Percentiles rank a stretch among this genome's conserved stretches.
phyloP scores from a whole-genome alignment of 225 moss, liverwort and hornwort genomes.

The Neckera pumila region DNA sequence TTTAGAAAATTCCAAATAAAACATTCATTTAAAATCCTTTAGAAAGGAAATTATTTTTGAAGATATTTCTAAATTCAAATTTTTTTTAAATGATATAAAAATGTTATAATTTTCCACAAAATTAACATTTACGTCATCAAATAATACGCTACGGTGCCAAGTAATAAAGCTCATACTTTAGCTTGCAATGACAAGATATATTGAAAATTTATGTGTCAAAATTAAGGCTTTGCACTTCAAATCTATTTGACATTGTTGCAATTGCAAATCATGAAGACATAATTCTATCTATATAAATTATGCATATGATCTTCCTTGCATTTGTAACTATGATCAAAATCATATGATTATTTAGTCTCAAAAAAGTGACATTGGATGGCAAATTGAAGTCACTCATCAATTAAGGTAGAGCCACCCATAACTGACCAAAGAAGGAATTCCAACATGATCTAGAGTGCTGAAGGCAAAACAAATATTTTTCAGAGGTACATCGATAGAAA shows the following conservation, averaged over 20 bases:
- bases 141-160: background rate
- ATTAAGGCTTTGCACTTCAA: background rate
- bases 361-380: background rate
- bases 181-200: background rate
- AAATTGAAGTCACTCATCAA: background rate
- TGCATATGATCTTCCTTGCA: background rate
- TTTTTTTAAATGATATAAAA: background rate
- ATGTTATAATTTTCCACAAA: background rate
- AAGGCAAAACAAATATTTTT: too few relatives aligned
- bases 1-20: background rate
- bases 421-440: too few relatives aligned
- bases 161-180: background rate
- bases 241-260: background rate
- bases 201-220: background rate
- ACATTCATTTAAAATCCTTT: background rate
- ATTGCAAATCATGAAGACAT: background rate
- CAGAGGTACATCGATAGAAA: too few relatives aligned
- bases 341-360: background rate
- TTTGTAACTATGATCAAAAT: background rate
- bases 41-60: background rate
- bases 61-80: background rate
- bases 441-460: too few relatives aligned
- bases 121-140: background rate
- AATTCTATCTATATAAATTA: background rate
- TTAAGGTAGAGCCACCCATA: too few relatives aligned